A percentile compares a stretch with the other conserved stretches of the same genome.
Conservation (phyloP, 345 rosid species). For the Moricandia arvensis region DNA sequence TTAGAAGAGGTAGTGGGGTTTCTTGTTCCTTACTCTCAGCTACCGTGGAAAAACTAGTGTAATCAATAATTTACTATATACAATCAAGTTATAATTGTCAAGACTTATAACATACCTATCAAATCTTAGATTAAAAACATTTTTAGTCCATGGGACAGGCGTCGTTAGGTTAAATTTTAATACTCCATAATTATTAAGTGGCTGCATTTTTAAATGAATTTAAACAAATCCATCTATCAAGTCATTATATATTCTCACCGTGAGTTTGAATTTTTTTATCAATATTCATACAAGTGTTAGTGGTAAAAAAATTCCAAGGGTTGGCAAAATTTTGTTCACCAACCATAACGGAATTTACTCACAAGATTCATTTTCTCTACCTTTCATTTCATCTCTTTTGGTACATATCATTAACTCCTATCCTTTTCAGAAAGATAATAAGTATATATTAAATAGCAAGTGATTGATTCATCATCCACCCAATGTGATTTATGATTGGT, state of each 20-base stretch:
- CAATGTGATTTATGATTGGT: slow-evolving; percentile 24
- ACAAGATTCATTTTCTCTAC: slow-evolving; percentile 26
- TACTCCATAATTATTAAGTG: slow-evolving; percentile 24
- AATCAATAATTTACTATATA: neutral
- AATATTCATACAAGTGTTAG: slow-evolving; percentile 11
- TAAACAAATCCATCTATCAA: slow-evolving; percentile 14
- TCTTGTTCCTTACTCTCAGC: slow-evolving; percentile 36
- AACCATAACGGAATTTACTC: slow-evolving; percentile 45
- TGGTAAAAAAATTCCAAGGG: slow-evolving; percentile 32
- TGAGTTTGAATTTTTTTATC: slow-evolving; percentile 14
- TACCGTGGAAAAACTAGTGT: slow-evolving; percentile 35
- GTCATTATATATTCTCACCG: slow-evolving; percentile 10
- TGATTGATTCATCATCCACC: slow-evolving; percentile 27
- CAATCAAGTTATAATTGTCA: neutral
- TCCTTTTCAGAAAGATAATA: slow-evolving; percentile 29
- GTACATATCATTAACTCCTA: slow-evolving; percentile 31
- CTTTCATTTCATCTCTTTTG: slow-evolving; percentile 31
- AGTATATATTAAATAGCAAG: slow-evolving; percentile 6
- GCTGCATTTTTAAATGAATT: slow-evolving; percentile 4
- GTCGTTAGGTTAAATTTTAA: slow-evolving; percentile 26
- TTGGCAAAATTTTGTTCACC: slow-evolving; percentile 48
- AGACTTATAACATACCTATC: slow-evolving; percentile 31
- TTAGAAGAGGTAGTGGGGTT: slow-evolving; percentile 18
- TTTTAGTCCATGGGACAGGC: slow-evolving; percentile 36
- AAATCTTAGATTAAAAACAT: slow-evolving; percentile 26